Evolutionary conservation across 495 filamentous ascomycete species (phyloP), one percentile per base, ranked within the genome.

Genomic region (Bacidia gigantensis): DNA sequence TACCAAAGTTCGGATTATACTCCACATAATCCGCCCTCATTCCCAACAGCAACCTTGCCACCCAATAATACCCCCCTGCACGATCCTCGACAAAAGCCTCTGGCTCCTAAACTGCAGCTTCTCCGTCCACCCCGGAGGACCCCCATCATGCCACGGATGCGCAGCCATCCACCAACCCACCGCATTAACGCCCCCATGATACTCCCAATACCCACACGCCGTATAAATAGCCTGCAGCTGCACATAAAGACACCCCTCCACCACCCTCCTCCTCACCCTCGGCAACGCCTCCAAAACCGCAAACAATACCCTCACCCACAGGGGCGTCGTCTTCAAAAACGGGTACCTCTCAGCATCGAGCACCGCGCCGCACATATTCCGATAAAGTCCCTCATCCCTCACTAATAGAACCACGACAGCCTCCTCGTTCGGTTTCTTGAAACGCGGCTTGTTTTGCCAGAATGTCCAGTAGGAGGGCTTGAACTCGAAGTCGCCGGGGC

Each of bases 131-230:
- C n/a, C n/a, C n/a, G n/a, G n/a, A n/a, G n/a, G n/a, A n/a, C n/a
- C n/a, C n/a, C n/a, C n/a, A n/a, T n/a, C n/a, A n/a, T n/a, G n/a
- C n/a, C n/a, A 47, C 14, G 45, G 45, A 24, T 47, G 45, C 17
- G 45, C 26, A 14, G 14, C 21, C 23, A 22, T 1, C 45, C 45
- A 47, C 45, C 45, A 47, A 23, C 45, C 14, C 14, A 47, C 18
- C 17, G 45, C 45, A 47, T 47, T 47, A 23, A 47, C 26, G 23
- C 45, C 45, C 2, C 45, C 45, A 47, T 47, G 45, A 24, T 47
- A 47, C 45, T 47, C 45, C 45, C 45, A 47, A 47, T 47, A 47
- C 2, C 23, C 45, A 24, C n/a, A 21, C n/a, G 21, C n/a, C 18
- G 7, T 22, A 5, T 47, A 47, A 23, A 24, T 47, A 14, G 24